A percentile compares a stretch with the other conserved stretches of the same genome.
Conservation (phyloP, 257 asterid genomes). For the Solanum rostratum region DNA sequence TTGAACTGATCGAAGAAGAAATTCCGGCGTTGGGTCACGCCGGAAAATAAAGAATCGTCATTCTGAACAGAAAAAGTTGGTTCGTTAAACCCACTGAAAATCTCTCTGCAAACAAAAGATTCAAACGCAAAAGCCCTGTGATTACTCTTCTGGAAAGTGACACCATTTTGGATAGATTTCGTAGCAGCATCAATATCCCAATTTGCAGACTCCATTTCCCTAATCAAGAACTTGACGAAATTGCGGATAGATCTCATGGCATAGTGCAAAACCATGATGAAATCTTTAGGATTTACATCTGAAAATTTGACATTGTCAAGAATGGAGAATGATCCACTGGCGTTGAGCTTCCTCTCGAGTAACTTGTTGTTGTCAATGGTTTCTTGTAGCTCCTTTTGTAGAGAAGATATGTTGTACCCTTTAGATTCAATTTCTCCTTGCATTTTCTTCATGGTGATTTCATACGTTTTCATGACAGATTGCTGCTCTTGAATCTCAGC, state of each 20-base stretch:
- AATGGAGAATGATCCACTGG: conserved; percentile 68
- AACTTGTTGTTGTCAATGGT: conserved; percentile 26
- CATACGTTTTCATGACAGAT: conserved; percentile 83
- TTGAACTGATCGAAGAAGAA: conserved; percentile 55
- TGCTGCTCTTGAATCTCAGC: conserved; percentile 97
- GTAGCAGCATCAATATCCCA: conserved; percentile 91
- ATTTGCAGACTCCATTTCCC: conserved; percentile 66
- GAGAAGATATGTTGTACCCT: conserved; percentile 18
- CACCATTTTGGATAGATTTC: conserved; percentile 35
- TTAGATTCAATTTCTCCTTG: conserved; percentile 52
- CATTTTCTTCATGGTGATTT: conserved; percentile 94
- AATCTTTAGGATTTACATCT: conserved; percentile 39
- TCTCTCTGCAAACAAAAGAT: conserved; percentile 72
- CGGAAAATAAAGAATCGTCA: conserved; percentile 12
- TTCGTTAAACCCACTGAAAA: conserved; percentile 47
- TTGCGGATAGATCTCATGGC: conserved; percentile 55
- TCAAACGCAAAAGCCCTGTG: conserved; percentile 70
- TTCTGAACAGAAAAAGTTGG: conserved; percentile 18
- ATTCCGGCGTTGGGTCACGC: conserved; percentile 16
- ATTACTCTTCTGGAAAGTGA: conserved; percentile 33
- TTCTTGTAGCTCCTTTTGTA: conserved; percentile 19
- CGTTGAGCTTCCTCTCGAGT: conserved; percentile 55
- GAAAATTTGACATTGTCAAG: conserved; percentile 56
- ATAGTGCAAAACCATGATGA: conserved; percentile 53
- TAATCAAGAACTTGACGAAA: conserved; percentile 55